A percentile compares a stretch with the other conserved stretches of the same genome.
Conservation (phyloP, 2,329 filamentous ascomycete species). For the Nigrospora sphaerica region DNA sequence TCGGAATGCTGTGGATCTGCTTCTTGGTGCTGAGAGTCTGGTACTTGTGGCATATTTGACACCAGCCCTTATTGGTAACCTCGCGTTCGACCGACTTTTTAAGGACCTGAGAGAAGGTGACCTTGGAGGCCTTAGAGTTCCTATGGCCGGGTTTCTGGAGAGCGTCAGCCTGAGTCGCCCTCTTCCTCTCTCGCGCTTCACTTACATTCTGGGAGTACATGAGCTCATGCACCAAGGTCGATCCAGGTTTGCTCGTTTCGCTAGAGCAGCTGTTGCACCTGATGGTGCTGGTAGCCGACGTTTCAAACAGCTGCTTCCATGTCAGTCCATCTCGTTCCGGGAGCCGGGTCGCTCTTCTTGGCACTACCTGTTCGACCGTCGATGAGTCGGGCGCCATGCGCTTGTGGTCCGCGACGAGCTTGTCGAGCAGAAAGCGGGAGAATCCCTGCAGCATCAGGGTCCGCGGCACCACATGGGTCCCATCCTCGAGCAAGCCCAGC, state of each 20-base stretch:
- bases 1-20: constrained; percentile 72
- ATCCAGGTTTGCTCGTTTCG: constrained; percentile 74
- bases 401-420: constrained; percentile 70
- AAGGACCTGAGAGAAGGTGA: constrained; percentile 84
- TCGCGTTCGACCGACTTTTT: constrained; percentile 89
- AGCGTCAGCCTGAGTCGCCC: constrained; percentile 9
- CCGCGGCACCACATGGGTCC: constrained; percentile 63
- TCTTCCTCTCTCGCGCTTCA: not conserved
- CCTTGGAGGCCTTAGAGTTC: constrained; percentile 41
- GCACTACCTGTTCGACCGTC: constrained; percentile 61
- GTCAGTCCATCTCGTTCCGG: constrained; percentile 12
- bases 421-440: constrained; percentile 77
- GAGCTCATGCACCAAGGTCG: constrained; percentile 78
- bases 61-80: constrained; percentile 87
- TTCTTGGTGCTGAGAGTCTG: constrained; percentile 82
- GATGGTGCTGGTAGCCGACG: constrained; percentile 65
- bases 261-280: constrained; percentile 81
- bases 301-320: constrained; percentile 49
- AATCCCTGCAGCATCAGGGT: constrained; percentile 80
- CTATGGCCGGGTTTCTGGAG: constrained; percentile 38
- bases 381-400: constrained; percentile 55
- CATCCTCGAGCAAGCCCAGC: constrained; percentile 79
- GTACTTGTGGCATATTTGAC: constrained; percentile 82
- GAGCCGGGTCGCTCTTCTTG: not conserved
- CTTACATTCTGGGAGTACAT: constrained; percentile 51